phyloP scores from a whole-genome alignment of 2,329 filamentous ascomycete genomes.

The Colletotrichum salicis region DNA sequence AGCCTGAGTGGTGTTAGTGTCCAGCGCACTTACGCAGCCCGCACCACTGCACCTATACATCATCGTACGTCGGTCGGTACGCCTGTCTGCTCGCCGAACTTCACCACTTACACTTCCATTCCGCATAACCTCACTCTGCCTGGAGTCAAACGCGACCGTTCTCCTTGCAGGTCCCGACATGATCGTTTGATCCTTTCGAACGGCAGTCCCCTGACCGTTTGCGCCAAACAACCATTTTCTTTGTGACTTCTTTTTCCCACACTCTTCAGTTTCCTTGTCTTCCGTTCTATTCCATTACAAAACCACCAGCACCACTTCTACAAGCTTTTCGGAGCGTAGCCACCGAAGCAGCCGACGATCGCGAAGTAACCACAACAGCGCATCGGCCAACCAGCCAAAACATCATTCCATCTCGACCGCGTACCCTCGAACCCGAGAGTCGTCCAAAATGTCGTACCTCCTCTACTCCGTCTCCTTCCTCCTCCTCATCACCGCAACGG shows the following conservation, averaged over 20 bases:
- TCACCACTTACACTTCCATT: background rate
- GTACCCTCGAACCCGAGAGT: background rate
- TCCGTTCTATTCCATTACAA: background rate
- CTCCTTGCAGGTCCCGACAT: constrained; percentile 13
- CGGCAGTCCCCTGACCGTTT: constrained; percentile 26
- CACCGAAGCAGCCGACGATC: background rate
- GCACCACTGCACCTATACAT: background rate
- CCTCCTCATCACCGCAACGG: constrained; percentile 77
- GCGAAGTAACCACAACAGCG: background rate
- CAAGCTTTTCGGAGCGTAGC: background rate
- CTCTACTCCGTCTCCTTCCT: constrained; percentile 81
- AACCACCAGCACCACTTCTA: background rate
- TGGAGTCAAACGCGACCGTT: background rate
- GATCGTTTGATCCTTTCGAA: constrained; percentile 13
- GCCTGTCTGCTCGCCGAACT: background rate
- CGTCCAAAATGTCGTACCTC: constrained; percentile 76
- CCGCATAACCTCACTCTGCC: background rate
- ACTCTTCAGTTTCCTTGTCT: background rate
- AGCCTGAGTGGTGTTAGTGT: background rate
- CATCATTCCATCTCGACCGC: background rate
- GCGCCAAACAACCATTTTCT: too few relatives aligned
- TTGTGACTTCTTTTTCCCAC: background rate
- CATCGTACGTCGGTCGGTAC: background rate
- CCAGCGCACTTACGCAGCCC: background rate
- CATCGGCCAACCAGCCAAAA: background rate